A percentile compares a stretch with the other conserved stretches of the same genome.
phyloP scores from a whole-genome alignment of 768 basidiomycete species.

The Termitomyces sp. region DNA sequence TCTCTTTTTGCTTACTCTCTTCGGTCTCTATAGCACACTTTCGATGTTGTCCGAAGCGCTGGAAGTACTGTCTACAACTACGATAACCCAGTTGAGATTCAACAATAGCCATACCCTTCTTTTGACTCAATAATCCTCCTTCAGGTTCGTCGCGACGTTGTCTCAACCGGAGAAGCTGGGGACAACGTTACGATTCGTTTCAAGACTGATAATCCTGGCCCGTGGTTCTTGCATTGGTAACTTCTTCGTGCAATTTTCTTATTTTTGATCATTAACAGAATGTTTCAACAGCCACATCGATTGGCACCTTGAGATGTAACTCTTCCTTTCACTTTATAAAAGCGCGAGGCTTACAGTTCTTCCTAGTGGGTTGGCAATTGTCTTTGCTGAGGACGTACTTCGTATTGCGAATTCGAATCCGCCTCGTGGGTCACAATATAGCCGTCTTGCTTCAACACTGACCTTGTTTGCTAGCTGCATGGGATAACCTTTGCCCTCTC shows the following conservation, averaged over 20 bases:
- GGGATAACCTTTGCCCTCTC: background rate
- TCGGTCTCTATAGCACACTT: slow-evolving; percentile 28
- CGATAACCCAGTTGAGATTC: slow-evolving; percentile 34
- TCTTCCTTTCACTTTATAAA: background rate
- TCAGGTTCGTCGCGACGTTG: slow-evolving; percentile 18
- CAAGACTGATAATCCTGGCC: slow-evolving; percentile 34
- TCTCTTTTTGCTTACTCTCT: background rate
- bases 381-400: slow-evolving; percentile 26
- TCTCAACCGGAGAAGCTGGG: slow-evolving; percentile 13
- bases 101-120: too few species aligned
- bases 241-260: background rate
- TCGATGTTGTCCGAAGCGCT: slow-evolving; percentile 34
- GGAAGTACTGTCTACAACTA: slow-evolving; percentile 31
- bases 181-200: slow-evolving; percentile 34
- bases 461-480: background rate
- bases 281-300: background rate
- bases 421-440: background rate
- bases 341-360: background rate
- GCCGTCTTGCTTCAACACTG: background rate
- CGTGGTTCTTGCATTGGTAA: slow-evolving; percentile 18
- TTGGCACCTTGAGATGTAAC: slow-evolving; percentile 5
- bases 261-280: background rate
- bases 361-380: slow-evolving; percentile 24
- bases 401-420: background rate
- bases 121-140: background rate